Evolutionary conservation across 2,329 filamentous ascomycete species (phyloP), one percentile per base, ranked within the genome.

Genomic region (Nannizzia gypsea): DNA sequence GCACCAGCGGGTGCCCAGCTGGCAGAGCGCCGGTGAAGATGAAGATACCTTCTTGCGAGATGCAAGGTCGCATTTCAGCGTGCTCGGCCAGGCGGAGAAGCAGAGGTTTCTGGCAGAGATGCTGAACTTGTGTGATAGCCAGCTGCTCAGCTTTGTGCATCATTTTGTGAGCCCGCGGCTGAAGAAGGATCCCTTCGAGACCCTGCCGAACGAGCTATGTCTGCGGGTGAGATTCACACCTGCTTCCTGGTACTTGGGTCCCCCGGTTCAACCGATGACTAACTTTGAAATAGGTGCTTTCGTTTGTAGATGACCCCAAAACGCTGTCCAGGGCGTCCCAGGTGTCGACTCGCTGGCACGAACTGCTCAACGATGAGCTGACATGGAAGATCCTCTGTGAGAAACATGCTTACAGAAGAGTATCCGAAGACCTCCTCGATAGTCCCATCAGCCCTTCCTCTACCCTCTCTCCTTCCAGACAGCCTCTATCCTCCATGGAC

Each of bases 381-480:
- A 95, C 93, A 0, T 99, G 93, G 93, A 96, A 96, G 77, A 90
- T 93, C 63, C 81, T 99, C 20, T 97, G 92, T 71, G 90, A 95
- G 65, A 96, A 96, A 74, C 92, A 96, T 72, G 90, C 93, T 63
- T 99, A 96, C 72, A 84, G 82, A 56, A 74, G 79, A 57, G 71
- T 81, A 57, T 79, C 80, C 74, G 73, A 79, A 54, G 76, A 74
- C 40, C 70, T 71, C 46, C 67, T 63, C 26, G 71, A 73, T 28
- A 73, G 74, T 46, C 68, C 71, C 52, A 69, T 73, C 24, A 62
- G 79, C 82, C 48, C 77, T 79, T 61, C 71, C 83, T 58, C 84
- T n/a, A 36, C 56, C 6, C n/a, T 44, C 28, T 44, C 24, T 6
- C 56, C n/a, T 4, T 26, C 36, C 6, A 42, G 38, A 34, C 26